Evolutionary conservation across 2,329 filamentous ascomycete species (phyloP).

Genomic region (Cryphonectria naterciae): DNA sequence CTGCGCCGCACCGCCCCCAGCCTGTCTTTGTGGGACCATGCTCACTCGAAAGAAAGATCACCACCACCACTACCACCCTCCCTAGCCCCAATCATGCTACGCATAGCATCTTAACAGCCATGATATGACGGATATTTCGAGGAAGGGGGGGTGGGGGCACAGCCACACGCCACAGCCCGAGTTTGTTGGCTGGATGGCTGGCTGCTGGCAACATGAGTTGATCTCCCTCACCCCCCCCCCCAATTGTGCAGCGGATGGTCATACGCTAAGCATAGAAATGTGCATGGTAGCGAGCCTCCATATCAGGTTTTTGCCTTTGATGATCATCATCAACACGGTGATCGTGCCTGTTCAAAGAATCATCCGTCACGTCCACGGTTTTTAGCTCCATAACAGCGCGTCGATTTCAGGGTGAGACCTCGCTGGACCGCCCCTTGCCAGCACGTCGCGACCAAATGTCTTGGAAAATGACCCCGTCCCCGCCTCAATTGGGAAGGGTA

Average conservation of each 20-base stretch:
- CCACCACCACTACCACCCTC: neutral
- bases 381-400: neutral
- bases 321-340: neutral
- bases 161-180: neutral
- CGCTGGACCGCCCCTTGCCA: neutral
- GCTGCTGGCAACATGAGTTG: neutral
- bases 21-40: neutral
- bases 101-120: neutral
- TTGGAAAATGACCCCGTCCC: neutral
- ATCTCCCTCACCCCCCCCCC: neutral
- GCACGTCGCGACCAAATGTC: neutral
- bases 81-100: neutral
- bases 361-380: neutral
- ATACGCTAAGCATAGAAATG: neutral
- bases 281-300: neutral
- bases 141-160: neutral
- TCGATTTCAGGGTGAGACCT: neutral
- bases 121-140: neutral
- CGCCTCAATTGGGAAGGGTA: neutral
- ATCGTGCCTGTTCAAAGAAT: neutral
- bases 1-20: neutral
- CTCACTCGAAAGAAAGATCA: neutral
- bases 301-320: neutral
- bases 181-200: neutral
- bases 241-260: neutral